Evolutionary conservation across 2,329 filamentous ascomycete genomes (phyloP).

Genomic region (Fonsecaea multimorphosa): DNA sequence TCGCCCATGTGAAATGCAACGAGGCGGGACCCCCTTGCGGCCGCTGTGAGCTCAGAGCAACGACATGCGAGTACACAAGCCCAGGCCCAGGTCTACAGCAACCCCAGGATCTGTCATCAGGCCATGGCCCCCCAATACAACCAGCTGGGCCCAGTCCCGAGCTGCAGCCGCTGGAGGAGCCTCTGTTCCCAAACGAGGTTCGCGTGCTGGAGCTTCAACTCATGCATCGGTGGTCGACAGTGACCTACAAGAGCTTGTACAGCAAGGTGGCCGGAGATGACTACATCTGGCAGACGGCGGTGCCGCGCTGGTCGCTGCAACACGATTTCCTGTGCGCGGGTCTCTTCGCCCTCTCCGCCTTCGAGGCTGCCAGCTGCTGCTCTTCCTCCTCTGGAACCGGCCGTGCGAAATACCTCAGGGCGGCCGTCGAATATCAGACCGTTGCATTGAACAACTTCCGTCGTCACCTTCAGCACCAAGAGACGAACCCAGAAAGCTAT

Average conservation of each 20-base stretch:
- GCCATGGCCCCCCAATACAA: background rate
- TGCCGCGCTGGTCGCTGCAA: conserved; percentile 28
- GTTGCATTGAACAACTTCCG: conserved; percentile 28
- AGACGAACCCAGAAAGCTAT: conserved; percentile 6
- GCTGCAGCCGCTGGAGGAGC: background rate
- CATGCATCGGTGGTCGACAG: conserved; percentile 37
- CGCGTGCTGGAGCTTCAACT: conserved; percentile 37
- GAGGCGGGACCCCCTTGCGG: conserved; percentile 26
- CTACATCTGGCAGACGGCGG: conserved; percentile 26
- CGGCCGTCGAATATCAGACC: conserved; percentile 30
- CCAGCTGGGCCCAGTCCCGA: background rate
- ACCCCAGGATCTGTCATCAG: background rate
- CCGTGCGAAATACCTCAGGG: conserved; percentile 23
- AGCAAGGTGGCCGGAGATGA: conserved; percentile 29
- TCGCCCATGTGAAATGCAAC: conserved; percentile 26
- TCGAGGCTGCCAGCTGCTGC: conserved; percentile 24
- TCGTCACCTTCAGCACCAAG: conserved; percentile 15
- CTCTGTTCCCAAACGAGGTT: conserved; percentile 4
- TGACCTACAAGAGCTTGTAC: conserved; percentile 33
- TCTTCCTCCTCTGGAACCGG: background rate
- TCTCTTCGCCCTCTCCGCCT: conserved; percentile 32
- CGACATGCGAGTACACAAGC: conserved; percentile 21
- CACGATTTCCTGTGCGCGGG: conserved; percentile 32
- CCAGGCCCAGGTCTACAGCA: background rate
- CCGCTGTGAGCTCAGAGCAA: conserved; percentile 21